phyloP scores from a whole-genome alignment of 768 basidiomycete genomes.

The Exsudoporus frostii region DNA sequence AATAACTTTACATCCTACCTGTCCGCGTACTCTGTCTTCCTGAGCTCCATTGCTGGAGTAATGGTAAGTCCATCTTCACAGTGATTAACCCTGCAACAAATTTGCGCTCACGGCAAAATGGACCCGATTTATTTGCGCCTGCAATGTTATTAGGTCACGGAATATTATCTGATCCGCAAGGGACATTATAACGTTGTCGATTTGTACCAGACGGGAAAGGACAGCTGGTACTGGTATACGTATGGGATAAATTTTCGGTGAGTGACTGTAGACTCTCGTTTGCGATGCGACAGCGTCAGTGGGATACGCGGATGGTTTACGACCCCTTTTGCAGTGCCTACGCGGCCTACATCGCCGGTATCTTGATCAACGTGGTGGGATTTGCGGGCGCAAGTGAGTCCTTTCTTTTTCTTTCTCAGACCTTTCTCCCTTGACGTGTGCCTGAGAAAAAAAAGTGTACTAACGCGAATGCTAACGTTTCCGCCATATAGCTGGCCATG shows the following conservation, averaged over 20 bases:
- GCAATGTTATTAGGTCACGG: constrained; percentile 50
- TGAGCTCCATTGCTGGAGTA: constrained; percentile 77
- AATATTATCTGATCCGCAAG: constrained; percentile 72
- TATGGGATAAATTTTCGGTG: constrained; percentile 71
- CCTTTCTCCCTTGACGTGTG: background rate
- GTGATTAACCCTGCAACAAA: background rate
- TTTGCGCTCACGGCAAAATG: background rate
- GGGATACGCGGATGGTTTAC: constrained; percentile 4
- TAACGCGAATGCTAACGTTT: background rate
- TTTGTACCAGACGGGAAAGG: constrained; percentile 54
- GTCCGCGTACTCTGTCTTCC: constrained; percentile 77
- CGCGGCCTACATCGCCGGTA: constrained; percentile 65
- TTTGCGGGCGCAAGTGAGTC: constrained; percentile 70
- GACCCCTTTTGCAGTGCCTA: constrained; percentile 46
- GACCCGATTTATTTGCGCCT: background rate
- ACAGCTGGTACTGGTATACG: constrained; percentile 76
- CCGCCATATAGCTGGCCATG: constrained; percentile 44
- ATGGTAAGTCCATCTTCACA: constrained; percentile 47
- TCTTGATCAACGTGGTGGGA: constrained; percentile 79
- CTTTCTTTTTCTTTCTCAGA: background rate
- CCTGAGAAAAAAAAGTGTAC: background rate
- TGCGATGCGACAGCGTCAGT: background rate
- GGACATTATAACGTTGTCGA: constrained; percentile 72
- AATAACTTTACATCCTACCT: constrained; percentile 80
- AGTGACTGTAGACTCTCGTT: background rate